These are phyloP conservation scores for Cystobasidium tubakii DNA, from an alignment of 768 basidiomycete genomes.

Conservation along the genomic window DNA sequence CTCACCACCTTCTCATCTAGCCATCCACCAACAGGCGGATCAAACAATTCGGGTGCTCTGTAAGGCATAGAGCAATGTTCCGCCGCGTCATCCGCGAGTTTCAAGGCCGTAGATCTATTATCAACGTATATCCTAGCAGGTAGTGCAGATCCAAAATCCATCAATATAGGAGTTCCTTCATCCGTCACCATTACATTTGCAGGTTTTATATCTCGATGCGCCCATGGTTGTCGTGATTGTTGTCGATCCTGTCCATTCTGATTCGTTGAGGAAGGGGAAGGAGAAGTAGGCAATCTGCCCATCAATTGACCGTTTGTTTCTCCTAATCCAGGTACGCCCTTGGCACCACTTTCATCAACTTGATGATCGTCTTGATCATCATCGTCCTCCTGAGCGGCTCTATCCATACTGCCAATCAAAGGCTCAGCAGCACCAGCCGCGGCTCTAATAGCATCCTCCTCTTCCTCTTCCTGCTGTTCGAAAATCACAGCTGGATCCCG, in stretches of 20 bases:
- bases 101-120: slow-evolving; percentile 74
- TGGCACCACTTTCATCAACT: slow-evolving; percentile 43
- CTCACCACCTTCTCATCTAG: slow-evolving; percentile 76
- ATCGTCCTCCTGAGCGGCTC: slow-evolving; percentile 27
- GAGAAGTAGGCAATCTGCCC: slow-evolving; percentile 16
- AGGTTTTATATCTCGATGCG: slow-evolving; percentile 85
- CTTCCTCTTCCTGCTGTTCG: slow-evolving; percentile 26
- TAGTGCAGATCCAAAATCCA: slow-evolving; percentile 93
- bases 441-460: slow-evolving; percentile 28
- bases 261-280: background rate
- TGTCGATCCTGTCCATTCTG: background rate
- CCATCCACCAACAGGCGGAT: slow-evolving; percentile 80
- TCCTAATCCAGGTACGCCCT: slow-evolving; percentile 11
- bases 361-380: slow-evolving; percentile 48
- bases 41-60: slow-evolving; percentile 93
- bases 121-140: slow-evolving; percentile 77
- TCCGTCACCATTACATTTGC: slow-evolving; percentile 91
- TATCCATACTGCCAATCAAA: slow-evolving; percentile 27
- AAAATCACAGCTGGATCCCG: slow-evolving; percentile 43
- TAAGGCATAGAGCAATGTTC: slow-evolving; percentile 99
- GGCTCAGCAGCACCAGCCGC: slow-evolving; percentile 36
- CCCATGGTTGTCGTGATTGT: slow-evolving; percentile 72
- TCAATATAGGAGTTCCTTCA: slow-evolving; percentile 79
- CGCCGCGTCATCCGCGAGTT: slow-evolving; percentile 93
- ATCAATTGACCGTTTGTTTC: slow-evolving; percentile 10